Conservation (phyloP, 2,329 filamentous ascomycete genomes). For the Dissoconium aciculare region DNA sequence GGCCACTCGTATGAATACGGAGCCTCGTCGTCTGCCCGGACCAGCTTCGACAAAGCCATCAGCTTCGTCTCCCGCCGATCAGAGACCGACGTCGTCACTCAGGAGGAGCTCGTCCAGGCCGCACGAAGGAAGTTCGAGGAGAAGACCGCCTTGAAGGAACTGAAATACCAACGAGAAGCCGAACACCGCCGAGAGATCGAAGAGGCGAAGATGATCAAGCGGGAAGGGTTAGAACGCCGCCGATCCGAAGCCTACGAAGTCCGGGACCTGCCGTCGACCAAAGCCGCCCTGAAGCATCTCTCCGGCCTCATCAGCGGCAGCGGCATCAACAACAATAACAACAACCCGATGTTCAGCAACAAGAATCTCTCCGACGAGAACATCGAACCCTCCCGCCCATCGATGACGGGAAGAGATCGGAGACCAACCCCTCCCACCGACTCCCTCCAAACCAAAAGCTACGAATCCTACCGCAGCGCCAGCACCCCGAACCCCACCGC, state of each 20-base stretch:
- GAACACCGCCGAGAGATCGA: slow-evolving; percentile 33
- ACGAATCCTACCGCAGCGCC: slow-evolving; percentile 18
- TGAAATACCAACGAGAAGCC: slow-evolving; percentile 39
- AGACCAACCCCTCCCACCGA: too few relatives aligned
- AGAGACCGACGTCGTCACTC: slow-evolving; percentile 37
- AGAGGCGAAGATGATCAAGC: too few relatives aligned
- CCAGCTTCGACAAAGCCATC: slow-evolving; percentile 42
- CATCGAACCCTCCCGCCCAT: slow-evolving; percentile 8
- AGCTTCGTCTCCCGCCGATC: slow-evolving; percentile 30
- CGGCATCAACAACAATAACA: slow-evolving; percentile 18
- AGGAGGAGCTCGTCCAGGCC: slow-evolving; percentile 41
- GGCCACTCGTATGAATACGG: slow-evolving; percentile 30
- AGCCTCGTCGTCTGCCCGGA: slow-evolving; percentile 38
- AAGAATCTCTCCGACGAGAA: slow-evolving; percentile 5
- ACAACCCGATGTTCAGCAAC: neutral
- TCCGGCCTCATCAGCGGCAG: slow-evolving; percentile 8
- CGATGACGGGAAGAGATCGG: slow-evolving; percentile 8
- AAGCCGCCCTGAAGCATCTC: slow-evolving; percentile 20
- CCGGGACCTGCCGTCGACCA: slow-evolving; percentile 17
- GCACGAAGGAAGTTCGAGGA: slow-evolving; percentile 43
- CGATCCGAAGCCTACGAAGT: slow-evolving; percentile 26
- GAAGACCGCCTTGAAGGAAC: slow-evolving; percentile 43
- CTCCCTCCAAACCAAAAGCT: slow-evolving; percentile 11
- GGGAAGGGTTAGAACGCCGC: slow-evolving; percentile 27
- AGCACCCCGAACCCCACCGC: too few relatives aligned